These are phyloP conservation scores for Bisporella sp. DNA, from an alignment of 2,329 filamentous ascomycete genomes.

Conservation along the genomic window DNA sequence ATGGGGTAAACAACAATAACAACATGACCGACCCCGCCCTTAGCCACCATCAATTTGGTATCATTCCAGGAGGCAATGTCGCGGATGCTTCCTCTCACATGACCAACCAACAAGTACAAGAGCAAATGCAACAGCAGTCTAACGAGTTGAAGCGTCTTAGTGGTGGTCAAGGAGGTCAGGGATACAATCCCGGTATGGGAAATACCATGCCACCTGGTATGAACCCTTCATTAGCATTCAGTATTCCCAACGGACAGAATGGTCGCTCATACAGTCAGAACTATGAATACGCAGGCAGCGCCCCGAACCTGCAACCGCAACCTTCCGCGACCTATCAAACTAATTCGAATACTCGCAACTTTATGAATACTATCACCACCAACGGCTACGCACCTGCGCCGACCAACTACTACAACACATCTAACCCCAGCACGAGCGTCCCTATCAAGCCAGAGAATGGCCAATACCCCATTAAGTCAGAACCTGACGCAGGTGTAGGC, in stretches of 20 bases:
- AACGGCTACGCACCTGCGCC: slow-evolving; percentile 51
- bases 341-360: slow-evolving; percentile 9
- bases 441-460: slow-evolving; percentile 56
- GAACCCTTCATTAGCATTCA: slow-evolving; percentile 55
- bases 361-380: slow-evolving; percentile 44
- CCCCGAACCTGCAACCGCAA: slow-evolving; percentile 22
- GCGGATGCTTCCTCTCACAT: slow-evolving; percentile 28
- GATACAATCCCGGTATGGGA: slow-evolving; percentile 50
- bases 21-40: slow-evolving; percentile 52
- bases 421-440: slow-evolving; percentile 62
- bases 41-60: slow-evolving; percentile 50
- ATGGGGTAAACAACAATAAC: slow-evolving; percentile 44
- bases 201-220: slow-evolving; percentile 55
- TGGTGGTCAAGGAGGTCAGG: slow-evolving; percentile 46
- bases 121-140: slow-evolving; percentile 49
- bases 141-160: slow-evolving; percentile 53
- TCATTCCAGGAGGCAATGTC: slow-evolving; percentile 37
- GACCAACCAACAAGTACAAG: slow-evolving; percentile 52
- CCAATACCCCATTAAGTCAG: slow-evolving; percentile 36
- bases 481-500: slow-evolving; percentile 15
- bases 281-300: slow-evolving; percentile 29
- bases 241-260: slow-evolving; percentile 55
- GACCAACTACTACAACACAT: slow-evolving; percentile 46
- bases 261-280: slow-evolving; percentile 35
- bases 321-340: slow-evolving; percentile 18